Percentiles rank a stretch among this genome's conserved stretches.
These are phyloP conservation scores for Beta macrorhiza DNA, from an alignment of 179 eudicot species.

Conservation along the genomic window DNA sequence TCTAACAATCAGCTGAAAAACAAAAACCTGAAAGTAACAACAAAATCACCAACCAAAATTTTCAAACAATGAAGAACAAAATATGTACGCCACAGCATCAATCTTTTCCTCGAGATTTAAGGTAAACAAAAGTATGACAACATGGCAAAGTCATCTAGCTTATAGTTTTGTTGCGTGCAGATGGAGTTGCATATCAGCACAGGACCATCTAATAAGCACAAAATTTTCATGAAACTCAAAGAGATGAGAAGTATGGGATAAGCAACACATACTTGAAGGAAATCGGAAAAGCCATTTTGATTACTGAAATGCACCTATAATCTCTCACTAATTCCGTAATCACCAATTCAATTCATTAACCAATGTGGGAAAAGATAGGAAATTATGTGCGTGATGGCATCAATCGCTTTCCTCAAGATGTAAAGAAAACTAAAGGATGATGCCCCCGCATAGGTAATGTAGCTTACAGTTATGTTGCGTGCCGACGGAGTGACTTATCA, in stretches of 20 bases:
- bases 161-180: conserved; percentile 21
- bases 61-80: no score
- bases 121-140: background rate
- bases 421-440: background rate
- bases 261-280: no score
- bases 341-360: no score
- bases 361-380: no score
- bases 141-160: conserved; percentile 4
- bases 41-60: no score
- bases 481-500: conserved; percentile 14
- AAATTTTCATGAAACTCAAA: background rate
- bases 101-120: background rate
- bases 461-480: conserved; percentile 21
- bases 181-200: conserved; percentile 11
- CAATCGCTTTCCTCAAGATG: background rate
- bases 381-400: conserved; percentile 11
- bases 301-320: no score
- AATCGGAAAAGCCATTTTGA: background rate
- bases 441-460: background rate
- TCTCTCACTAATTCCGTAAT: background rate
- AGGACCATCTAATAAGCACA: conserved; percentile 18
- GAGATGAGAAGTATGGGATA: background rate
- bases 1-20: background rate
- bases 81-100: conserved; percentile 13
- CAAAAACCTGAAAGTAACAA: no score